A percentile compares a stretch with the other conserved stretches of the same genome.
Evolutionary conservation across 2,329 filamentous ascomycete species (phyloP).

Genomic region (Aureobasidium lini): DNA sequence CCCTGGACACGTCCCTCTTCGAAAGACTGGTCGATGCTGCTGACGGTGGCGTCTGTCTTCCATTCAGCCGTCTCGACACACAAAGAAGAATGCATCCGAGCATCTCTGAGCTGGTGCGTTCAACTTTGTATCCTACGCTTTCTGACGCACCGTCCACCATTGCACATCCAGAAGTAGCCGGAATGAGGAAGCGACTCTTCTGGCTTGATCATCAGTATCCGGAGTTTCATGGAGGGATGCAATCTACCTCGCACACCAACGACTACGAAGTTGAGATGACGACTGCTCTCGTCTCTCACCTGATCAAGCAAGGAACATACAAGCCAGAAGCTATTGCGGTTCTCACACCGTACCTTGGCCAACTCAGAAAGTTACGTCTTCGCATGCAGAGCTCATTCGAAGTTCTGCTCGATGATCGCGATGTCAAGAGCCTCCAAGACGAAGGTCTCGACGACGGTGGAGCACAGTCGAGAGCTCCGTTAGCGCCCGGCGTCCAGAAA

Average conservation of each 20-base stretch:
- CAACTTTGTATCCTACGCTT: conserved; percentile 51
- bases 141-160: conserved; percentile 37
- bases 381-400: conserved; percentile 45
- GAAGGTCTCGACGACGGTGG: conserved; percentile 6
- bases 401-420: conserved; percentile 57
- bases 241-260: conserved; percentile 46
- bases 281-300: conserved; percentile 53
- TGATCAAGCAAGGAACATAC: conserved; percentile 59
- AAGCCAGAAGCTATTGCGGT: conserved; percentile 57
- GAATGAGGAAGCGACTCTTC: conserved; percentile 48
- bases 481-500: neutral
- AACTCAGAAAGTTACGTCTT: conserved; percentile 46
- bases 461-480: neutral
- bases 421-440: conserved; percentile 40
- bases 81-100: conserved; percentile 60
- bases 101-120: conserved; percentile 52
- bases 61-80: conserved; percentile 42
- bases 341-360: conserved; percentile 58
- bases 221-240: conserved; percentile 33
- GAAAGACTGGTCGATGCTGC: conserved; percentile 45
- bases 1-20: conserved; percentile 54
- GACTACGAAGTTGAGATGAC: conserved; percentile 58
- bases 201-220: conserved; percentile 54
- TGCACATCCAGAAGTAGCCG: conserved; percentile 44
- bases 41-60: conserved; percentile 21